phyloP scores from a whole-genome alignment of 2,329 filamentous ascomycete genomes.

The Talaromyces sp. region DNA sequence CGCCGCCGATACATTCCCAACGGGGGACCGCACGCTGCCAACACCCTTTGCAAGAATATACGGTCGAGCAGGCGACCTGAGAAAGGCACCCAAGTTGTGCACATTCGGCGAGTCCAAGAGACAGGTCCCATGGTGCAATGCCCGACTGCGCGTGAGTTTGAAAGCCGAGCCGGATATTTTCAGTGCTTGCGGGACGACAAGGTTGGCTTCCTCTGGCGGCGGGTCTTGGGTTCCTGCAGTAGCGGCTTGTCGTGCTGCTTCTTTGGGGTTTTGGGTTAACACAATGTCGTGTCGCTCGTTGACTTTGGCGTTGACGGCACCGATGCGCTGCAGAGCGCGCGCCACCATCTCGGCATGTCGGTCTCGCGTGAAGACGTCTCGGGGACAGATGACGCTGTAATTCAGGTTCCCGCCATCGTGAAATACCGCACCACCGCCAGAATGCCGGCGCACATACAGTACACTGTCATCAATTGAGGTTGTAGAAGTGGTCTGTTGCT shows the following conservation, averaged over 20 bases:
- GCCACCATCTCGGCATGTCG: conserved; percentile 91
- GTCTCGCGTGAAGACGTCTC: conserved; percentile 71
- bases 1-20: conserved; percentile 68
- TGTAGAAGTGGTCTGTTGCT: conserved; percentile 11
- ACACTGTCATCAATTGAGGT: conserved; percentile 32
- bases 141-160: conserved; percentile 75
- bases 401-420: conserved; percentile 93
- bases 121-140: conserved; percentile 90
- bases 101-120: conserved; percentile 75
- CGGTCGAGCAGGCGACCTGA: conserved; percentile 71
- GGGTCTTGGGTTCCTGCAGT: conserved; percentile 44
- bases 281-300: conserved; percentile 95
- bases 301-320: conserved; percentile 58
- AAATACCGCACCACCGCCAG: conserved; percentile 88
- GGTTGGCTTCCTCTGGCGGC: conserved; percentile 21
- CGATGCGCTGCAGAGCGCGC: conserved; percentile 59
- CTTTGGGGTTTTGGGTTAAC: conserved; percentile 33
- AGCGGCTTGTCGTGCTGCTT: conserved; percentile 15
- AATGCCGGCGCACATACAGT: conserved; percentile 73
- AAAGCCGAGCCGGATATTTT: conserved; percentile 95
- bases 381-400: conserved; percentile 84
- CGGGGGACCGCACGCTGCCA: conserved; percentile 80
- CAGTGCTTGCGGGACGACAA: conserved; percentile 40
- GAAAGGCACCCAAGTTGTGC: conserved; percentile 59
- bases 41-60: conserved; percentile 80